Base-by-base conservation (phyloP, 1,284 basidiomycete genomes). In the Papiliotrema laurentii region DNA sequence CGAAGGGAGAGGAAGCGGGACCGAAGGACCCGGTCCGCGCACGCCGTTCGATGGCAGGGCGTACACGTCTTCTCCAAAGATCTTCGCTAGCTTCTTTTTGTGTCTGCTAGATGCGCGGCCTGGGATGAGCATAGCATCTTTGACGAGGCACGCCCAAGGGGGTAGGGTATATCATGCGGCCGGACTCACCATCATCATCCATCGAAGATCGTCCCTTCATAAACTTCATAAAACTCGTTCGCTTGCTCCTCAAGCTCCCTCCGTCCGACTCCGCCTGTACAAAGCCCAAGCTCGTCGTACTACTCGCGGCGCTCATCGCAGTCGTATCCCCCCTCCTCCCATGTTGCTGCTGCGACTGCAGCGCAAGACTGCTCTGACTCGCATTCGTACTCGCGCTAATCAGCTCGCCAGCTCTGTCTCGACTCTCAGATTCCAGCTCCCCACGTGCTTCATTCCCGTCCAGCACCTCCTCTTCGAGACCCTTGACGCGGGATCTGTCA, bases 61-160 rank as follows among this genome's bases (percentile, higher is more conserved):
- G 10, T 37, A 33, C 28, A 55, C 38, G 35, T 89, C 88, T 22
- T 83, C 80, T 4, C 91, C 90, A 5, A 96, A 78, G 46, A 93
- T 72, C 68, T 85, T 83, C 58, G 81, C 78, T 34, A 89, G 75
- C 65, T 90, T 89, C 62, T 80, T 69, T 30, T 26, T 34, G 27
- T 26, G n/a, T 34, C 22, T 34, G 28, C 7, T 16, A 30, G 43
- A 28, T 5, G 26, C 45, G 10, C 36, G 45, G 25, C 26, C 37
- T 38, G 25, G 13, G 19, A n/a, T n/a, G n/a, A n/a, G n/a, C n/a
- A n/a, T n/a, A n/a, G n/a, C n/a, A n/a, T n/a, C n/a, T n/a, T n/a
- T n/a, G n/a, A n/a, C n/a, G n/a, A n/a, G n/a, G n/a, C n/a, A n/a
- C n/a, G n/a, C n/a, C n/a, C n/a, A n/a, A n/a, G n/a, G n/a, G n/a